phyloP scores from a whole-genome alignment of 23 red algal species.

The Gracilariopsis chorda region DNA sequence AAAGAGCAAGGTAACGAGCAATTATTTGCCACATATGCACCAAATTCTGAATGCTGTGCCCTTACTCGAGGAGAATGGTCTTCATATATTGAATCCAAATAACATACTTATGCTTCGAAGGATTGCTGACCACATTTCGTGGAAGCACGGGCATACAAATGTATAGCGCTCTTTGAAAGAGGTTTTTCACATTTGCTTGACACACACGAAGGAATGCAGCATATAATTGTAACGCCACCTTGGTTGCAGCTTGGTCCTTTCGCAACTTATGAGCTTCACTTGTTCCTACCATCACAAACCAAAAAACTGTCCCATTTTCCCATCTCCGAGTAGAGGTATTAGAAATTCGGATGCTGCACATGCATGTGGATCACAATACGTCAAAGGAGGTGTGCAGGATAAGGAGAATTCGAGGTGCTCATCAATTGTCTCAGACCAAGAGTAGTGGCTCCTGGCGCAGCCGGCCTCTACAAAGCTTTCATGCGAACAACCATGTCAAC shows the following conservation, averaged over 20 bases:
- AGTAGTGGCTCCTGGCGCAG: conserved; percentile 67
- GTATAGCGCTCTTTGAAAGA: conserved; percentile 69
- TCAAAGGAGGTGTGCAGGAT: conserved; percentile 81
- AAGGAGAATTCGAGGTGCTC: conserved; percentile 80
- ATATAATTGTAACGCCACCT: conserved; percentile 83
- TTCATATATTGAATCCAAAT: conserved; percentile 79
- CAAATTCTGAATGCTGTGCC: conserved; percentile 62
- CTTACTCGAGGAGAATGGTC: conserved; percentile 81
- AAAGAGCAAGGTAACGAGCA: conserved; percentile 47
- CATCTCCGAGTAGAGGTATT: conserved; percentile 32
- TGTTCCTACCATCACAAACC: conserved; percentile 69
- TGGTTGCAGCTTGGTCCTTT: conserved; percentile 68
- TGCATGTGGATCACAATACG: conserved; percentile 78
- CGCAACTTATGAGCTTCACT: conserved; percentile 48
- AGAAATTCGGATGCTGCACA: conserved; percentile 62
- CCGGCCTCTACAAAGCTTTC: conserved; percentile 54
- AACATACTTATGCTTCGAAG: conserved; percentile 53
- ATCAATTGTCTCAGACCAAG: conserved; percentile 50
- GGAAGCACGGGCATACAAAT: conserved; percentile 70
- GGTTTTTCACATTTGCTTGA: conserved; percentile 40
- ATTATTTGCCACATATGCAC: conserved; percentile 83
- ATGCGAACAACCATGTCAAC: conserved; percentile 76
- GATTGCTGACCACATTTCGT: conserved; percentile 23
- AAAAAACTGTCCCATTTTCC: conserved; percentile 64
- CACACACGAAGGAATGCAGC: conserved; percentile 83